phyloP scores from a whole-genome alignment of 2,329 filamentous ascomycete species.

The Botrytis tulipae region DNA sequence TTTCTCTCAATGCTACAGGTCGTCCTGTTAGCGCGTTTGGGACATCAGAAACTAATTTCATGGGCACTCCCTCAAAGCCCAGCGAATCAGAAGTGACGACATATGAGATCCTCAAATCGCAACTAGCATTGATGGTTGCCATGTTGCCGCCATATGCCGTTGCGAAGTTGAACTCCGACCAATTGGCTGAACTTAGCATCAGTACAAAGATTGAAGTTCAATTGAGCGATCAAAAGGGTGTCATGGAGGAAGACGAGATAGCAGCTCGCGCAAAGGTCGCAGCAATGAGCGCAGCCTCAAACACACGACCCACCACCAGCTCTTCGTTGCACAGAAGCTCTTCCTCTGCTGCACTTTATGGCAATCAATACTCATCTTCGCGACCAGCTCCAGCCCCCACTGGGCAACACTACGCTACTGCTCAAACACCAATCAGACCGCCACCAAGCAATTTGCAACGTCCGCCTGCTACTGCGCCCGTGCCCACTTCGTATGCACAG shows the following conservation, averaged over 20 bases:
- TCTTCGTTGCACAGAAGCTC: conserved; percentile 33
- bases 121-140: conserved; percentile 51
- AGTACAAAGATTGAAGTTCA: conserved; percentile 51
- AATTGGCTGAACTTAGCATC: conserved; percentile 52
- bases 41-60: conserved; percentile 53
- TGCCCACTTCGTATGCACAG: conserved; percentile 31
- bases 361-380: conserved; percentile 38
- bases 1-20: conserved; percentile 62
- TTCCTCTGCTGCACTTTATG: conserved; percentile 34
- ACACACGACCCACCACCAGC: conserved; percentile 27
- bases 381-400: conserved; percentile 23
- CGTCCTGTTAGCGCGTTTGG: conserved; percentile 62
- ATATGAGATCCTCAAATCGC: conserved; percentile 52
- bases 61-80: conserved; percentile 63
- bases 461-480: conserved; percentile 32
- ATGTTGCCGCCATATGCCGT: conserved; percentile 56
- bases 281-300: conserved; percentile 28
- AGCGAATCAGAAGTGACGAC: conserved; percentile 54
- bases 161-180: conserved; percentile 55
- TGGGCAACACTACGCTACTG: conserved; percentile 22
- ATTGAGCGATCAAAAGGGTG: conserved; percentile 48
- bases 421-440: conserved; percentile 36
- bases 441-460: conserved; percentile 33
- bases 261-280: conserved; percentile 34
- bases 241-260: conserved; percentile 53